Evolutionary conservation across 208 protist genomes (phyloP).

Genomic region (Acanthamoeba sp.): DNA sequence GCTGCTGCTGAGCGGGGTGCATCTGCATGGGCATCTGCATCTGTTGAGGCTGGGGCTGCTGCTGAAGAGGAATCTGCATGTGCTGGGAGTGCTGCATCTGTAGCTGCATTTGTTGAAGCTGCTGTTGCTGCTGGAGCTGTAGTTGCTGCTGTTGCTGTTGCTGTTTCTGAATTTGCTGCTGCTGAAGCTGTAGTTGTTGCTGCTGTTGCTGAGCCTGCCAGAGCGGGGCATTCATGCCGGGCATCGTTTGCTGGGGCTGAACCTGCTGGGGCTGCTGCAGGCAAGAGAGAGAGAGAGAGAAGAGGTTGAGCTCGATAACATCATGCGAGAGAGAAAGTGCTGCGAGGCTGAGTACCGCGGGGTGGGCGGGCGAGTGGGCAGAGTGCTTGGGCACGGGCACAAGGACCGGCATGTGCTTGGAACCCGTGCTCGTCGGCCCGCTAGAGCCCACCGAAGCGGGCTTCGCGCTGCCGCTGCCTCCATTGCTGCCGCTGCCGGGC

Average conservation of each 20-base stretch:
- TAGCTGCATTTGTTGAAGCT: not conserved
- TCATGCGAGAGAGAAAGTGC: too few relatives aligned
- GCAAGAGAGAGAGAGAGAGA: too few relatives aligned
- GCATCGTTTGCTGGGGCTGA: not conserved
- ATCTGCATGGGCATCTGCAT: not conserved
- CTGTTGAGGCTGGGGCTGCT: not conserved
- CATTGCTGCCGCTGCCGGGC: not conserved
- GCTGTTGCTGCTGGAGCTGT: not conserved
- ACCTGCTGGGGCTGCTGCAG: not conserved
- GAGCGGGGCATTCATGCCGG: not conserved
- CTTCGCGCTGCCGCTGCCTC: not conserved
- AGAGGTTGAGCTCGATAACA: too few relatives aligned
- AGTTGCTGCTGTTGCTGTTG: not conserved
- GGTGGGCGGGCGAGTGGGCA: not conserved
- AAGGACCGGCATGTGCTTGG: not conserved
- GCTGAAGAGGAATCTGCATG: not conserved
- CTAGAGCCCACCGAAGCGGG: not conserved
- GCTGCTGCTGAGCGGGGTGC: not conserved
- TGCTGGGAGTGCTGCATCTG: not conserved
- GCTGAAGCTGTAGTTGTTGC: not conserved
- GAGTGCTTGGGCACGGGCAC: constrained; percentile 13
- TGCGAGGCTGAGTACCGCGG: not conserved
- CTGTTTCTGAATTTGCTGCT: not conserved
- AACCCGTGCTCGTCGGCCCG: not conserved
- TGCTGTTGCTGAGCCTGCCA: not conserved